Evolutionary conservation across 1,139 yeast species (phyloP), one percentile per base, ranked within the genome.

Genomic region (Lodderomyces metapsilosis): DNA sequence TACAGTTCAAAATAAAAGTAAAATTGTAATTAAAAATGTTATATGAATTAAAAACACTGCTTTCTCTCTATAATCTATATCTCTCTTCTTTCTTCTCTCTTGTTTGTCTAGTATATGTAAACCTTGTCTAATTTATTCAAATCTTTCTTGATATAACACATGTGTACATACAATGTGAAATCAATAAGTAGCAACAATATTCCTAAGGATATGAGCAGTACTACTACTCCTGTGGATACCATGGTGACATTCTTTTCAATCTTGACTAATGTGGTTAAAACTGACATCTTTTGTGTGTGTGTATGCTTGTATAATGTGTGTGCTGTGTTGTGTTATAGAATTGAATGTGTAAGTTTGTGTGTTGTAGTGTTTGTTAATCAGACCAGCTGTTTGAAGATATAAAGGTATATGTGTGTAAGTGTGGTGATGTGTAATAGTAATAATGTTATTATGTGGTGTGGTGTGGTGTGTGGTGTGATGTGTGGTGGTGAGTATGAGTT

Each of bases 361-460:
- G 25, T 4, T 6, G 6, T 6, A 5, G 32, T 28, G 12, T 4
- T 15, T 13, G 6, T 24, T 8, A 15, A 28, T 7, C 32, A 28
- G 32, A 28, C 32, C 32, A 28, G 32, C 32, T 28, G 32, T 15
- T 28, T 25, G n/a, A n/a, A n/a, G n/a, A n/a, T n/a, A n/a, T n/a
- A n/a, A n/a, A n/a, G n/a, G n/a, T n/a, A n/a, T n/a, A n/a, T n/a
- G n/a, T n/a, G n/a, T n/a, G n/a, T n/a, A 12, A 25, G n/a, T 25
- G 30, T n/a, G n/a, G 16, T 23, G 25, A n/a, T 5, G 11, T 4
- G 30, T 23, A 10, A 25, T 23, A 4, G 5, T 4, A 5, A 17
- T 23, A n/a, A 10, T 4, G 36, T 3, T 28, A 17, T 12, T 4
- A 17, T 28, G 17, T 28, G 16, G 32, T 28, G 32, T 28, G 16